phyloP scores from a whole-genome alignment of 202 grass and related monocot species.

The Carex arenaria region DNA sequence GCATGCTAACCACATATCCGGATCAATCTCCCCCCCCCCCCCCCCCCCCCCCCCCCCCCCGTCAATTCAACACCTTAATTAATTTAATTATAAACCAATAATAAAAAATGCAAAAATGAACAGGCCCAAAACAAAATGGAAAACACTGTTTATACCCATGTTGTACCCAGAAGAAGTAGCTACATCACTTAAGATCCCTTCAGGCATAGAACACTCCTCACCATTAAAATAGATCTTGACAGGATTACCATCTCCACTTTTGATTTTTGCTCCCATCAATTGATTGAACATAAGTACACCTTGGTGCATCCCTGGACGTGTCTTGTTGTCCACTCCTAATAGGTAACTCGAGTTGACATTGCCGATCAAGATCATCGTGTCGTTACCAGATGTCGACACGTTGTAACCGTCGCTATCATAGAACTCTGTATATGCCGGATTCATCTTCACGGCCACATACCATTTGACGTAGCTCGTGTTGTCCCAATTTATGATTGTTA shows the following conservation, averaged over 20 bases:
- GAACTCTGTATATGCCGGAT: conserved; percentile 36
- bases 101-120: conserved; percentile 4
- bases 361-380: conserved; percentile 50
- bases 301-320: conserved; percentile 20
- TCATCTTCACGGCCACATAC: conserved; percentile 53
- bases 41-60: too few species aligned
- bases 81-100: neutral
- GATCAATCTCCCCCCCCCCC: neutral
- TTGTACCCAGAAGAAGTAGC: neutral
- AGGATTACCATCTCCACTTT: conserved; percentile 6
- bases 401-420: conserved; percentile 49
- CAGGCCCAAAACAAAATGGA: neutral
- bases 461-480: conserved; percentile 33
- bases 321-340: conserved; percentile 31
- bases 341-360: conserved; percentile 33
- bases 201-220: conserved; percentile 15
- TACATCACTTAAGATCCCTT: conserved; percentile 10
- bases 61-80: neutral
- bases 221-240: conserved; percentile 19
- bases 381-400: conserved; percentile 33
- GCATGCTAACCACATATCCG: neutral
- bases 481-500: conserved; percentile 78
- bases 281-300: conserved; percentile 12
- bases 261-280: neutral
- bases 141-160: neutral